phyloP scores from a whole-genome alignment of 306 rosid species.

The Quercus mongolica region DNA sequence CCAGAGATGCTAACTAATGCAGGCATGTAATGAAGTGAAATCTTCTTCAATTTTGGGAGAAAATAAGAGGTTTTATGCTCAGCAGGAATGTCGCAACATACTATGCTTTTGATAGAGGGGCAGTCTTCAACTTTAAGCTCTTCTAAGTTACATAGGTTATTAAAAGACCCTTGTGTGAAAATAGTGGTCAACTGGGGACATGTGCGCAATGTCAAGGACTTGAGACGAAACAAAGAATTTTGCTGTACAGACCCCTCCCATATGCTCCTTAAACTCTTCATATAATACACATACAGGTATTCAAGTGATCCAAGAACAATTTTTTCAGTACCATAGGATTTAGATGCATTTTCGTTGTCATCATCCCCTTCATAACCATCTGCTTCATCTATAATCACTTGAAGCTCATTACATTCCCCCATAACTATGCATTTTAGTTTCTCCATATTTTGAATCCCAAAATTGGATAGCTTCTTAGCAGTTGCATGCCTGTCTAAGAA shows the following conservation, averaged over 20 bases:
- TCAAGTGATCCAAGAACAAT: background rate
- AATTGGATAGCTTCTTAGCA: constrained; percentile 6
- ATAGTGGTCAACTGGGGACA: constrained; percentile 21
- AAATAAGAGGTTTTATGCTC: background rate
- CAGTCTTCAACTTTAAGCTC: constrained; percentile 14
- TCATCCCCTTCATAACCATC: no score
- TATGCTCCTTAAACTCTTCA: constrained; percentile 27
- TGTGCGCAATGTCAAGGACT: constrained; percentile 16
- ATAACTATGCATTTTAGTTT: background rate
- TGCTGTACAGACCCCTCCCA: background rate
- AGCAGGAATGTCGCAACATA: background rate
- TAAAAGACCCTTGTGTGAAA: background rate
- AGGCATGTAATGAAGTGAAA: constrained; percentile 7
- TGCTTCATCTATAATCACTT: background rate
- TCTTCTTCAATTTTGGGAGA: constrained; percentile 4
- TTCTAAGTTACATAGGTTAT: background rate
- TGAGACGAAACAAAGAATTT: background rate
- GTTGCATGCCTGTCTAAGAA: constrained; percentile 1
- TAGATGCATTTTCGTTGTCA: no score
- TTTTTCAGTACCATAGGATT: no score
- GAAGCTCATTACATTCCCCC: constrained; percentile 29
- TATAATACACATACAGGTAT: constrained; percentile 11
- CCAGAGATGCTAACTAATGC: constrained; percentile 9
- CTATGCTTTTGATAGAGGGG: constrained; percentile 8
- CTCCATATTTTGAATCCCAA: background rate